These are phyloP conservation scores for Macadamia tetraphylla DNA, from an alignment of 164 flowering plant genomes.

Conservation along the genomic window DNA sequence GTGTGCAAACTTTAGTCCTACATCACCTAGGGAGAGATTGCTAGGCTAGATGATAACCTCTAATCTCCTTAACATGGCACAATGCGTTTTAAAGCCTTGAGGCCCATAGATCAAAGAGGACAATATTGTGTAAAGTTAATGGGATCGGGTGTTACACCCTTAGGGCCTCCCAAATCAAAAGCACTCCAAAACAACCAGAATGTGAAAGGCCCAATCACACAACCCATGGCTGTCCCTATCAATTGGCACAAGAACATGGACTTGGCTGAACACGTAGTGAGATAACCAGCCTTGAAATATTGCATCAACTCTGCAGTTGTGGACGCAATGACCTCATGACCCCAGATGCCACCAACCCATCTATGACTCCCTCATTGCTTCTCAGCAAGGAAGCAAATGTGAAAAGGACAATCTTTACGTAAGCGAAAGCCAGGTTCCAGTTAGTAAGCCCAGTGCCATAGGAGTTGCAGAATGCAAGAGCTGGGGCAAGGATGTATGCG, in stretches of 20 bases:
- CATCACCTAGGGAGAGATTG: too few species aligned
- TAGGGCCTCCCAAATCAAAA: conserved; percentile 79
- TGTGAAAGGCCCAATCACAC: conserved; percentile 86
- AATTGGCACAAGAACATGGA: conserved; percentile 94
- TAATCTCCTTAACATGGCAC: too few species aligned
- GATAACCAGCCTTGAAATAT: conserved; percentile 95
- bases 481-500: conserved; percentile 82
- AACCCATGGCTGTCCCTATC: conserved; percentile 91
- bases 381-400: conserved; percentile 82
- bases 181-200: conserved; percentile 96
- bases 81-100: too few species aligned
- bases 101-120: too few species aligned
- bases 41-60: too few species aligned
- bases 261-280: conserved; percentile 81
- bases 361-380: conserved; percentile 72
- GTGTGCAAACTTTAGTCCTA: too few species aligned
- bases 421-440: conserved; percentile 84
- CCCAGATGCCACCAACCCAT: conserved; percentile 89
- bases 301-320: conserved; percentile 99
- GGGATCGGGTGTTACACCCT: conserved; percentile 25
- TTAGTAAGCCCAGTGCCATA: conserved; percentile 96
- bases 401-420: conserved; percentile 90
- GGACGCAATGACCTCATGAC: conserved; percentile 93
- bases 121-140: too few species aligned
- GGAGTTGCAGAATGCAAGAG: conserved; percentile 96